A percentile compares a stretch with the other conserved stretches of the same genome.
phyloP scores from a whole-genome alignment of 345 rosid species.

The Hypericum perforatum region DNA sequence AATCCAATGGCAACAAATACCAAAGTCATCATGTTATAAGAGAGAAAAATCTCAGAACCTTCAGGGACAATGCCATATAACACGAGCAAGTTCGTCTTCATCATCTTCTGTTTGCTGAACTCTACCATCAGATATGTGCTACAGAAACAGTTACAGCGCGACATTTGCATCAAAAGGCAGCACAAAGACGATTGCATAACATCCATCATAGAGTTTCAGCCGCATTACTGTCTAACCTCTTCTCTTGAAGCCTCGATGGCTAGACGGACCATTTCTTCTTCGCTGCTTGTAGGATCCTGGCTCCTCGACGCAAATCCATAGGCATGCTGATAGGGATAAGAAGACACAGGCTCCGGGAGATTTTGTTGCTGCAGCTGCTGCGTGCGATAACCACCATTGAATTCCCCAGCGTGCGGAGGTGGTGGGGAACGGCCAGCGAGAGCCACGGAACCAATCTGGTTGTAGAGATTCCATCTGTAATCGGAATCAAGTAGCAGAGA shows the following conservation, averaged over 20 bases:
- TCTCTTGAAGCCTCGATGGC: constrained; percentile 76
- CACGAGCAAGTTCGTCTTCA: constrained; percentile 68
- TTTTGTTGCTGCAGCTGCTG: too few species aligned
- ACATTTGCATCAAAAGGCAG: constrained; percentile 31
- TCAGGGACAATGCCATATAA: constrained; percentile 56
- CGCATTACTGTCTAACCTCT: constrained; percentile 30
- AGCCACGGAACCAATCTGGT: constrained; percentile 42
- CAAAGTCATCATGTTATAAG: constrained; percentile 10
- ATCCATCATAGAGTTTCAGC: too few species aligned
- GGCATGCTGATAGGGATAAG: constrained; percentile 18
- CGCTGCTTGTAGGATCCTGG: constrained; percentile 28
- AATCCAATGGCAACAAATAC: constrained; percentile 11
- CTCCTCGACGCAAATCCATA: constrained; percentile 26
- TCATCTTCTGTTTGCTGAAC: constrained; percentile 46
- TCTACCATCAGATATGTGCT: constrained; percentile 19
- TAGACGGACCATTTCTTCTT: constrained; percentile 62
- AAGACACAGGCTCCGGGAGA: constrained; percentile 20
- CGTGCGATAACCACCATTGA: constrained; percentile 20
- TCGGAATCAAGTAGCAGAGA: constrained; percentile 61
- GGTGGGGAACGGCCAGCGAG: constrained; percentile 17
- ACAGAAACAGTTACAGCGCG: neutral
- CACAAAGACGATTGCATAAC: neutral
- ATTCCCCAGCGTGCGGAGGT: constrained; percentile 26
- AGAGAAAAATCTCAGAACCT: constrained; percentile 37
- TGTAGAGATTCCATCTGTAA: constrained; percentile 54